Evolutionary conservation across 1,139 yeast genomes (phyloP).

Genomic region (Diutina catenulata): DNA sequence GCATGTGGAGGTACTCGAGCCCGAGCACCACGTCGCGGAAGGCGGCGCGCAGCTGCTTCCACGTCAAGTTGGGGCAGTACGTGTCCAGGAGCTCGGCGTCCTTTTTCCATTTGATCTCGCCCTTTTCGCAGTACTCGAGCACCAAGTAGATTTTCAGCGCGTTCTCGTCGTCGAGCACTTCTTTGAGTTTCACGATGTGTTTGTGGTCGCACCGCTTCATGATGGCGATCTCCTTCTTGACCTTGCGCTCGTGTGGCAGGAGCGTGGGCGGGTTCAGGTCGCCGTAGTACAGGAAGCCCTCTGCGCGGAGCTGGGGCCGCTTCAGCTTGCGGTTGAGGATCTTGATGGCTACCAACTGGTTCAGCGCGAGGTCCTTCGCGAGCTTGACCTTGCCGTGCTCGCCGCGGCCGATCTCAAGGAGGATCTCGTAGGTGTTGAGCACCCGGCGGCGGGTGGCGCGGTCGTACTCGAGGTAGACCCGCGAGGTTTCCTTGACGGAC

Average conservation of each 20-base stretch:
- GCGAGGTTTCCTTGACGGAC: constrained; percentile 71
- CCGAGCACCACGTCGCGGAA: constrained; percentile 86
- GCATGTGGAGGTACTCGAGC: constrained; percentile 81
- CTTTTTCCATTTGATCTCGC: constrained; percentile 83
- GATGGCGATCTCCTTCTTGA: constrained; percentile 86
- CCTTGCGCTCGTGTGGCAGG: constrained; percentile 47
- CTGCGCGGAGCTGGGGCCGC: constrained; percentile 18
- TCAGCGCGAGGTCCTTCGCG: constrained; percentile 61
- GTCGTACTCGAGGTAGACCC: constrained; percentile 75
- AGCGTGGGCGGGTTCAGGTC: constrained; percentile 20
- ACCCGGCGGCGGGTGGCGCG: constrained; percentile 78
- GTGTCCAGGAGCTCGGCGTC: constrained; percentile 20
- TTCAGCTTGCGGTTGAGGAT: constrained; percentile 69
- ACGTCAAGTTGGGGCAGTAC: constrained; percentile 46
- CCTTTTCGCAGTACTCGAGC: constrained; percentile 81
- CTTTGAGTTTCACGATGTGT: constrained; percentile 76
- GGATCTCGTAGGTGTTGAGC: constrained; percentile 81
- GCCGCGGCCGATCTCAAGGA: constrained; percentile 84
- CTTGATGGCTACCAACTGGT: constrained; percentile 81
- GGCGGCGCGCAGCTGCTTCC: constrained; percentile 54
- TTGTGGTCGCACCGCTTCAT: constrained; percentile 91
- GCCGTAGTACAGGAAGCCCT: background rate
- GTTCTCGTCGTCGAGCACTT: constrained; percentile 79
- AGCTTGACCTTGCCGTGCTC: constrained; percentile 96
- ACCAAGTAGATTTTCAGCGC: constrained; percentile 85